phyloP scores from a whole-genome alignment of 2,329 filamentous ascomycete species.

The Cladosporium sp. region DNA sequence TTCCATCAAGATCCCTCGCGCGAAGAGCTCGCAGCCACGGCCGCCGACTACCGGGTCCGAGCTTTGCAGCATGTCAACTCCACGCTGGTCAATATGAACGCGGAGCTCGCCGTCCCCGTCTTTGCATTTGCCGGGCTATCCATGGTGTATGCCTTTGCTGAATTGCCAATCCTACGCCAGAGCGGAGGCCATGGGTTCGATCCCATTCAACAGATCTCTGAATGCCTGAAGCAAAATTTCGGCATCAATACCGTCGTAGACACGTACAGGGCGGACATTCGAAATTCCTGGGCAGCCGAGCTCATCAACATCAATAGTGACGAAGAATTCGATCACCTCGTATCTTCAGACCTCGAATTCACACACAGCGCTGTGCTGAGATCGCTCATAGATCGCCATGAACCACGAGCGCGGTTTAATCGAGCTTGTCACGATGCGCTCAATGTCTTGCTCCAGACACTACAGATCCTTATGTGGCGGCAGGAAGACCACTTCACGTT shows the following conservation, averaged over 20 bases:
- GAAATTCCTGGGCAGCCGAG: constrained; percentile 1
- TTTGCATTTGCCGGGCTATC: constrained; percentile 8
- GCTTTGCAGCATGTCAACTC: neutral
- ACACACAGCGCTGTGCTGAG: neutral
- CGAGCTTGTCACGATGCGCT: constrained; percentile 7
- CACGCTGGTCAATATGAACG: neutral
- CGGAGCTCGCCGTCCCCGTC: constrained; percentile 3
- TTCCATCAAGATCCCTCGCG: constrained; percentile 1
- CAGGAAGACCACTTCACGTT: constrained; percentile 2
- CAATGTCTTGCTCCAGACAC: neutral
- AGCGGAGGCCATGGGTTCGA: neutral
- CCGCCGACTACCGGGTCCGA: neutral
- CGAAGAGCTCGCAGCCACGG: neutral
- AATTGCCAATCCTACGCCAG: neutral
- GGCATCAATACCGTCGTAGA: constrained; percentile 4
- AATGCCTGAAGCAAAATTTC: constrained; percentile 5
- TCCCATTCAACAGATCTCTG: neutral
- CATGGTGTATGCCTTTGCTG: constrained; percentile 5
- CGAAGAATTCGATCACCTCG: neutral
- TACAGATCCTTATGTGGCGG: constrained; percentile 10
- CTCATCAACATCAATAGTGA: constrained; percentile 8
- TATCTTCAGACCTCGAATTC: neutral
- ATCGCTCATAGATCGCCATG: neutral
- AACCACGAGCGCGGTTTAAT: neutral
- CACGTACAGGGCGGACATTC: neutral